phyloP scores from a whole-genome alignment of 2,329 filamentous ascomycete species.

The Trichoderma sp. region DNA sequence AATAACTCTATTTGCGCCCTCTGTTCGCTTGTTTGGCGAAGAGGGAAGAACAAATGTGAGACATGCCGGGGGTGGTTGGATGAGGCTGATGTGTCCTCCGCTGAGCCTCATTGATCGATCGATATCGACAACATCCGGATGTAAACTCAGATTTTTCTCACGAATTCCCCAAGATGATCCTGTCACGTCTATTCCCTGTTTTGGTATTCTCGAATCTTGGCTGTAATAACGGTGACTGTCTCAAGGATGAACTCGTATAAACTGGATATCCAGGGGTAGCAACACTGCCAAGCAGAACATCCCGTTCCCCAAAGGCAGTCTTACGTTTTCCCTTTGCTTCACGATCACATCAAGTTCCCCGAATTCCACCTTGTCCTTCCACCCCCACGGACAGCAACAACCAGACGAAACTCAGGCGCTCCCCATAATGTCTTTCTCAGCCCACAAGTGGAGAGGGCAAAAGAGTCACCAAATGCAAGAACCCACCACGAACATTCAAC shows the following conservation, averaged over 20 bases:
- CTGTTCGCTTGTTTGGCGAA: constrained; percentile 1
- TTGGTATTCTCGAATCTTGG: too few relatives aligned
- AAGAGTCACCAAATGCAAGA: background rate
- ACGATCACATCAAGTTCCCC: background rate
- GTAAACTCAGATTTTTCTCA: too few relatives aligned
- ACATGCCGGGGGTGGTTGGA: background rate
- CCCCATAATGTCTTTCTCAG: background rate
- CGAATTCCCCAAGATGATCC: too few relatives aligned
- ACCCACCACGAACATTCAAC: constrained; percentile 1
- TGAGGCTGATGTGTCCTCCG: too few relatives aligned
- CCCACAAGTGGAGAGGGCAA: constrained; percentile 6
- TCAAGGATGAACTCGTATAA: background rate
- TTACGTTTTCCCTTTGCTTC: background rate
- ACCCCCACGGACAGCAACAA: constrained; percentile 1
- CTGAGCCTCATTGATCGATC: too few relatives aligned
- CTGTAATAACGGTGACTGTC: background rate
- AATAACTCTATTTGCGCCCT: constrained; percentile 23
- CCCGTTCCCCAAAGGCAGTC: background rate
- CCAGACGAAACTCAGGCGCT: constrained; percentile 2
- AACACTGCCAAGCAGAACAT: background rate
- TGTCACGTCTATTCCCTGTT: too few relatives aligned
- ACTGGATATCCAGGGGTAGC: background rate
- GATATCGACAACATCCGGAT: too few relatives aligned
- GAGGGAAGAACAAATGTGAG: background rate
- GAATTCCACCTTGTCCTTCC: background rate